Base-by-base conservation (phyloP, 2,329 filamentous ascomycete genomes). In the Fusarium solani-melongenae region DNA sequence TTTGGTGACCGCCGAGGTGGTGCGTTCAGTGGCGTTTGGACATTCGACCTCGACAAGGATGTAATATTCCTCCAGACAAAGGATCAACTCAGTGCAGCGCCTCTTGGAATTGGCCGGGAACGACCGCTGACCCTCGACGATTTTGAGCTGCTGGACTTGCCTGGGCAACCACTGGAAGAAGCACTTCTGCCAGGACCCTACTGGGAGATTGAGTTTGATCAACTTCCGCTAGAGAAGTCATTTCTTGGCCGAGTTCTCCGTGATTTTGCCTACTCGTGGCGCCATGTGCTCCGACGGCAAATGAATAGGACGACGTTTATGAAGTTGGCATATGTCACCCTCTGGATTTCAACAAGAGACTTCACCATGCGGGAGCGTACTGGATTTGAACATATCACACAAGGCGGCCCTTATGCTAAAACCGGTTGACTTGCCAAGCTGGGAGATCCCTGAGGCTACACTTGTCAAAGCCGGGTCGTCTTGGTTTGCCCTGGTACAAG, bases 231-330 rank as follows among this genome's bases (percentile, higher is more conserved):
- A 15, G 7, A 22, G 27, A 71, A 22, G 14, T 15, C 64, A 39
- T 74, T 76, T 17, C 33, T 75, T n/a, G 67, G 69, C 4, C 49
- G 41, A 6, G n/a, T 76, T 0, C 44, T 78, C 3, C 27, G 24
- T 44, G 73, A 77, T 38, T 76, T 77, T 69, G 59, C 53, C 1
- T 59, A 69, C 33, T 56, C 46, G 10, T 77, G 73, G 77, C 76
- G 76, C 2, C 76, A 78, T 59, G 2, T 77, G n/a, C 49, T 76
- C 24, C 69, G 65, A 7, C 33, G 65, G 14, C 38, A 59, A 24
- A 66, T 73, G 38, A 78, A 75, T 4, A 49, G 27, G 3, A 53
- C 5, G 5, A 76, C 69, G 1, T 78, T 76, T 29, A 58, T 33
- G 34, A 75, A 69, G 36, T 58, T 77, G 0, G 66, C 67, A 29